phyloP scores from a whole-genome alignment of 129 eudicot species.

The Silybum marianum region DNA sequence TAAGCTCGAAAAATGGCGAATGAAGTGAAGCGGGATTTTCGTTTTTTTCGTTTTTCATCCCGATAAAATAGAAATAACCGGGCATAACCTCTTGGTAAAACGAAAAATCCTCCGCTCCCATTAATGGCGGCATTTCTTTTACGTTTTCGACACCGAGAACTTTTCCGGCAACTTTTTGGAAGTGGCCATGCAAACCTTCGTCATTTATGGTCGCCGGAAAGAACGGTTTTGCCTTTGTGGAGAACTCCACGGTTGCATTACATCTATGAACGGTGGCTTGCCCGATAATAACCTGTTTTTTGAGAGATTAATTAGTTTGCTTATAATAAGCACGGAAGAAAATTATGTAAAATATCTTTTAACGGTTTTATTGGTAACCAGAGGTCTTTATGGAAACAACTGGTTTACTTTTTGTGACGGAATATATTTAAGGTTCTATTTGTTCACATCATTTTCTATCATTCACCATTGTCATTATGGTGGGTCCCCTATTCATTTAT shows the following conservation, averaged over 20 bases:
- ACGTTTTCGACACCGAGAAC: conserved; percentile 34
- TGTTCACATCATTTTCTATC: background rate
- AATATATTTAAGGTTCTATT: background rate
- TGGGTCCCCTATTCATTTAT: background rate
- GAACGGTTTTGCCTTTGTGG: conserved; percentile 18
- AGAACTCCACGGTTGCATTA: conserved; percentile 36
- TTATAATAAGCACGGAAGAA: background rate
- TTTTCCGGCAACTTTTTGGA: conserved; percentile 29
- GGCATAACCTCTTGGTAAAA: conserved; percentile 40
- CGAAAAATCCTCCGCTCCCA: conserved; percentile 39
- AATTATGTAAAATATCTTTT: background rate
- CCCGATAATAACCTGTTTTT: conserved; percentile 35
- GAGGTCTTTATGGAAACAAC: background rate
- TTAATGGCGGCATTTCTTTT: conserved; percentile 32
- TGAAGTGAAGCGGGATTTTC: conserved; percentile 24
- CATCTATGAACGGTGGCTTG: conserved; percentile 39
- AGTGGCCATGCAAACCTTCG: conserved; percentile 26
- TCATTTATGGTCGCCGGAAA: conserved; percentile 38
- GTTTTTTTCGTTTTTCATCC: conserved; percentile 31
- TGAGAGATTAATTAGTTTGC: background rate
- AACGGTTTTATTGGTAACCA: background rate
- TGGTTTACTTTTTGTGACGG: background rate
- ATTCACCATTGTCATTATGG: background rate
- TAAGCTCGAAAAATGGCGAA: conserved; percentile 38
- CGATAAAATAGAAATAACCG: conserved; percentile 40